Conservation (phyloP, 805 yeast genomes). For the Kluyveromyces nonfermentans region DNA sequence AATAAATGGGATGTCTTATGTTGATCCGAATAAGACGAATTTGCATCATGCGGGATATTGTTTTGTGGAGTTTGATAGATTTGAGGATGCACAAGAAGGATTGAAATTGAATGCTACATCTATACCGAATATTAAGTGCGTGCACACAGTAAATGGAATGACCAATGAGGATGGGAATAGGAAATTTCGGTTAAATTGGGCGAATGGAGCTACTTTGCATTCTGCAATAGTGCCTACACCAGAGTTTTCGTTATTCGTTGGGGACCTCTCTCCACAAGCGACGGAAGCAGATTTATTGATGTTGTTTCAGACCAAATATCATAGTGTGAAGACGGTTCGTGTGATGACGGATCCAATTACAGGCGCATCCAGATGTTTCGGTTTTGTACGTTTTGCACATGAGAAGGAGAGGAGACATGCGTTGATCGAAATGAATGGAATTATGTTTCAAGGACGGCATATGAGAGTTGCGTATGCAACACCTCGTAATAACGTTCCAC, state of each 20-base stretch:
- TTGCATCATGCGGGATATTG: slow-evolving; percentile 57
- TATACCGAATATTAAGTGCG: slow-evolving; percentile 41
- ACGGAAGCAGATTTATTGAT: slow-evolving; percentile 73
- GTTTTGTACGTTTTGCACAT: slow-evolving; percentile 67
- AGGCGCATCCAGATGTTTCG: slow-evolving; percentile 71
- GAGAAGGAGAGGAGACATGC: slow-evolving; percentile 64
- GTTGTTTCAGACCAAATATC: slow-evolving; percentile 56
- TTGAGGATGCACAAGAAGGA: slow-evolving; percentile 62
- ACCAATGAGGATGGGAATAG: slow-evolving; percentile 38
- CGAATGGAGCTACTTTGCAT: slow-evolving; percentile 66
- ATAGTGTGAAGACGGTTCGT: slow-evolving; percentile 65
- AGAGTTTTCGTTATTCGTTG: slow-evolving; percentile 73
- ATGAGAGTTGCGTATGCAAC: slow-evolving; percentile 73
- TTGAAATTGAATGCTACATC: slow-evolving; percentile 54
- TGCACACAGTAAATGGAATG: slow-evolving; percentile 10
- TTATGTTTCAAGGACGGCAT: slow-evolving; percentile 71
- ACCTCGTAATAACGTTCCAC: slow-evolving; percentile 42
- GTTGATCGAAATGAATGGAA: slow-evolving; percentile 65
- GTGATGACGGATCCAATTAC: slow-evolving; percentile 81
- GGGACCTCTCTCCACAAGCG: slow-evolving; percentile 68
- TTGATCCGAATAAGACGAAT: slow-evolving; percentile 27
- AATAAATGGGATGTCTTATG: slow-evolving; percentile 26
- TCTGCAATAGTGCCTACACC: slow-evolving; percentile 68
- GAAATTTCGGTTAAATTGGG: slow-evolving; percentile 72
- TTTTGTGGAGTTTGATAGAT: slow-evolving; percentile 63